Evolutionary conservation across 139 green algal genomes (phyloP), one percentile per base, ranked within the genome.

Genomic region (Marvania coccoides): DNA sequence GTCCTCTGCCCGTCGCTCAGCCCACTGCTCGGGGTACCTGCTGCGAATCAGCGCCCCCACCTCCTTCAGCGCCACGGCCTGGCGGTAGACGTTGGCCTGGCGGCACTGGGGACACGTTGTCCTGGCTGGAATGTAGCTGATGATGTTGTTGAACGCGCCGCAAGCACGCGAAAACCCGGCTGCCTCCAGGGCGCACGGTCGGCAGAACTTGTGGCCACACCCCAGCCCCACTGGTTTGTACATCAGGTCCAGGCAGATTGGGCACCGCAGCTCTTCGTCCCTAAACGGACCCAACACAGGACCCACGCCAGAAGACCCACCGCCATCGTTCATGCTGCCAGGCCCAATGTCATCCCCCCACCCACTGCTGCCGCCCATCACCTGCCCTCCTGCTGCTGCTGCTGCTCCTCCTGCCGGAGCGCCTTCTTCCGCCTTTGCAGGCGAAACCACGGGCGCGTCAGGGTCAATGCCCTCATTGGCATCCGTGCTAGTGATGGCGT

Each of bases 181-280:
- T 15, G 55, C 48, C 45, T 57, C 60, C n/a, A 82, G 58, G 13
- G 61, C 67, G 47, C 76, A 81, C 23, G 60, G 37, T 13, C 55
- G 45, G 55, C 76, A 83, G 33, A 78, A 74, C 62, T 78, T 67
- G 54, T 83, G 74, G 10, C 74, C 74, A 59, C 74, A 81, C 19
- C 36, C 19, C 26, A 81, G 64, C 19, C 74, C 74, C 10, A 83
- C 57, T 3, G 76, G 73, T 15, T 69, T 67, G 62, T 72, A 83
- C 62, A 83, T 61, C 1, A 65, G 35, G n/a, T 81, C 75, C 58
- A 83, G 53, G 56, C 75, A 76, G 51, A 71, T 69, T 39, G 62
- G 51, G 36, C 73, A 76, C 5, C 14, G 24, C 23, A 76, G 69
- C 8, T 68, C 66, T 1, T 68, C 66, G 23, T 73, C 66, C 19